Conservation (phyloP, 2,329 filamentous ascomycete genomes). For the Purpureocillium lavendulum region DNA sequence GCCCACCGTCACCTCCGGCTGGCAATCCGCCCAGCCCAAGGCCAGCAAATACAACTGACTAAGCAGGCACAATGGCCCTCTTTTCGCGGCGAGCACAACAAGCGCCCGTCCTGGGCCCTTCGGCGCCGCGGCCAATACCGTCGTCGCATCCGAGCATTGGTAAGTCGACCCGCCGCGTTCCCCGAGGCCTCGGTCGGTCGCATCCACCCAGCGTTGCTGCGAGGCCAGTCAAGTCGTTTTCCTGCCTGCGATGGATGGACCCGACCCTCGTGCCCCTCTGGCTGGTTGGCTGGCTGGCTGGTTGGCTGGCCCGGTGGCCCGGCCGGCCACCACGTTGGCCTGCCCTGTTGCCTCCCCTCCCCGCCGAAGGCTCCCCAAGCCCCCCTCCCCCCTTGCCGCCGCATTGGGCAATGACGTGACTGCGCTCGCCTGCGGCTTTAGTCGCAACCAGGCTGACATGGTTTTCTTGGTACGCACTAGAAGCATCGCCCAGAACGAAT, state of each 20-base stretch:
- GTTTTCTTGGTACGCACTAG: slow-evolving; percentile 2
- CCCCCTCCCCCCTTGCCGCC: slow-evolving; percentile 2
- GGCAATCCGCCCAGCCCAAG: too few relatives aligned
- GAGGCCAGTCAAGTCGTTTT: background rate
- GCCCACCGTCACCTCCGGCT: too few relatives aligned
- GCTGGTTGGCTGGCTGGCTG: background rate
- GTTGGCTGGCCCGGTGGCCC: too few relatives aligned
- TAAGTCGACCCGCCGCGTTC: slow-evolving; percentile 3
- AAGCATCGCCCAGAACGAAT: background rate
- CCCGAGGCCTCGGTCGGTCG: slow-evolving; percentile 1
- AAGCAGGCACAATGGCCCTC: slow-evolving; percentile 4
- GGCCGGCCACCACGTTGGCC: too few relatives aligned
- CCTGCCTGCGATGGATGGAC: slow-evolving; percentile 1
- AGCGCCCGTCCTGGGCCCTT: background rate
- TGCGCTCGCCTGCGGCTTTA: slow-evolving; percentile 5
- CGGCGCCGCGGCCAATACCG: slow-evolving; percentile 1
- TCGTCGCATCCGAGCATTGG: slow-evolving; percentile 1
- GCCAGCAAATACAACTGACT: background rate
- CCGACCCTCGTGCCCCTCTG: slow-evolving; percentile 4
- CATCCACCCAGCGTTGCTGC: too few relatives aligned
- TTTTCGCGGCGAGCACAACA: background rate
- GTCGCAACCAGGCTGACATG: slow-evolving; percentile 7
- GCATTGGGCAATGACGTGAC: slow-evolving; percentile 11
- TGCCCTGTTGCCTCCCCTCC: too few relatives aligned
- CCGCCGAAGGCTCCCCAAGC: too few relatives aligned